A percentile compares a stretch with the other conserved stretches of the same genome.
Evolutionary conservation across 768 basidiomycete genomes (phyloP).

Genomic region (Cubamyces sp.): DNA sequence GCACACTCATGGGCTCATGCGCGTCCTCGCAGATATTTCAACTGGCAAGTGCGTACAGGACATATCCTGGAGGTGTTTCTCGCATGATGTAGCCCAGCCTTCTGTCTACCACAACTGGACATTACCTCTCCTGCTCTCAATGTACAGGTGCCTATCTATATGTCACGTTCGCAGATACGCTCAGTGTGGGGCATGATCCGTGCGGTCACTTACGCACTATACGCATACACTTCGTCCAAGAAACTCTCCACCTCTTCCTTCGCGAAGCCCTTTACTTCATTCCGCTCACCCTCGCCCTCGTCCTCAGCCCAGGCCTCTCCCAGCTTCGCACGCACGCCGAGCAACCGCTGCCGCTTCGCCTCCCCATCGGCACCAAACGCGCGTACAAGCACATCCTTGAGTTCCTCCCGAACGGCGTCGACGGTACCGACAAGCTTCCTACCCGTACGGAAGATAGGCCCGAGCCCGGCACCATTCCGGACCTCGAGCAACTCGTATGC

Average conservation of each 20-base stretch:
- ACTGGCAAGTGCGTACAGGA: too few relatives aligned
- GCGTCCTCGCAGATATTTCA: too few relatives aligned
- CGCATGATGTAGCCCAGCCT: too few relatives aligned
- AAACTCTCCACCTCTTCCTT: conserved; percentile 2
- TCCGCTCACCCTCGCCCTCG: neutral
- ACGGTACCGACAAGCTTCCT: conserved; percentile 27
- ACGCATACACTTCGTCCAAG: neutral
- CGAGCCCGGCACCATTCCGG: conserved; percentile 24
- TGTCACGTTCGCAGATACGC: too few relatives aligned
- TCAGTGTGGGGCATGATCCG: too few relatives aligned
- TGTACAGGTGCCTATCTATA: too few relatives aligned
- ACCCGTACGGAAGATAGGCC: conserved; percentile 9
- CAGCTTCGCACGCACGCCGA: conserved; percentile 10
- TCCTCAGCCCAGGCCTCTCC: conserved; percentile 8
- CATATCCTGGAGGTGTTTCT: too few relatives aligned
- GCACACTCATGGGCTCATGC: too few relatives aligned
- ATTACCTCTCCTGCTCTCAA: too few relatives aligned
- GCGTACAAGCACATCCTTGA: conserved; percentile 21
- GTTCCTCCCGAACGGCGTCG: conserved; percentile 29
- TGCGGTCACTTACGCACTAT: too few relatives aligned
- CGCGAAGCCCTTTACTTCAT: neutral
- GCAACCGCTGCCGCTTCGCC: conserved; percentile 30
- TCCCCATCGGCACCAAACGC: conserved; percentile 32
- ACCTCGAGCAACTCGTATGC: conserved; percentile 36
- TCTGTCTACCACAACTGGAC: too few relatives aligned